Percentiles rank a stretch among this genome's conserved stretches.
Conservation (phyloP, 1,284 basidiomycete species). For the Cutaneotrichosporon daszewskae region DNA sequence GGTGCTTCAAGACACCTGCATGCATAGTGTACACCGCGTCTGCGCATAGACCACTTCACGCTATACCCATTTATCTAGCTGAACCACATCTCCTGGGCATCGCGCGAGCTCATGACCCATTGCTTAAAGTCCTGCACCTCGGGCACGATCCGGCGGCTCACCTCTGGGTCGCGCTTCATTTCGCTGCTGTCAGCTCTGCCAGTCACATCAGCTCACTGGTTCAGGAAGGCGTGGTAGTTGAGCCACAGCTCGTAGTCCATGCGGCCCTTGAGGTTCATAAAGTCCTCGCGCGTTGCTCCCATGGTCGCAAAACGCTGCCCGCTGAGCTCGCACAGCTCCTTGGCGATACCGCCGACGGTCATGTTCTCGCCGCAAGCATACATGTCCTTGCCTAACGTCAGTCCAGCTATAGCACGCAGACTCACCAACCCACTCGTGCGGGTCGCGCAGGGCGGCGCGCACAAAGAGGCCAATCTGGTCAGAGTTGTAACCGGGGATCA, state of each 20-base stretch:
- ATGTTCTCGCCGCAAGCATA: constrained; percentile 10
- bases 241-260: constrained; percentile 15
- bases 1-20: too few relatives aligned
- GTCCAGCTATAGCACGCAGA: not conserved
- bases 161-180: constrained; percentile 7
- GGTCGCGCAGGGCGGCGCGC: constrained; percentile 26
- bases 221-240: constrained; percentile 18
- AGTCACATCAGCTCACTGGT: constrained; percentile 9
- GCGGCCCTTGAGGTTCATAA: constrained; percentile 2
- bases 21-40: too few relatives aligned
- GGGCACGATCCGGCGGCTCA: constrained; percentile 7
- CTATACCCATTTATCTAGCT: too few relatives aligned
- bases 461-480: constrained; percentile 33
- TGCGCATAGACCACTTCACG: too few relatives aligned
- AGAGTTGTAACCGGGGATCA: constrained; percentile 21
- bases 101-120: not conserved
- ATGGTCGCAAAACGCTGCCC: constrained; percentile 5
- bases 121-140: constrained; percentile 8
- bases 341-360: constrained; percentile 6
- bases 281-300: constrained; percentile 7
- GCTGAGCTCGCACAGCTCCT: constrained; percentile 5
- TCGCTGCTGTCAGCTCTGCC: constrained; percentile 3
- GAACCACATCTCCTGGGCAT: constrained; percentile 1
- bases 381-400: constrained; percentile 15
- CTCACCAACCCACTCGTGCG: constrained; percentile 32